Base-by-base conservation (phyloP, 2,329 filamentous ascomycete genomes). In the Huntiella bhutanensis region DNA sequence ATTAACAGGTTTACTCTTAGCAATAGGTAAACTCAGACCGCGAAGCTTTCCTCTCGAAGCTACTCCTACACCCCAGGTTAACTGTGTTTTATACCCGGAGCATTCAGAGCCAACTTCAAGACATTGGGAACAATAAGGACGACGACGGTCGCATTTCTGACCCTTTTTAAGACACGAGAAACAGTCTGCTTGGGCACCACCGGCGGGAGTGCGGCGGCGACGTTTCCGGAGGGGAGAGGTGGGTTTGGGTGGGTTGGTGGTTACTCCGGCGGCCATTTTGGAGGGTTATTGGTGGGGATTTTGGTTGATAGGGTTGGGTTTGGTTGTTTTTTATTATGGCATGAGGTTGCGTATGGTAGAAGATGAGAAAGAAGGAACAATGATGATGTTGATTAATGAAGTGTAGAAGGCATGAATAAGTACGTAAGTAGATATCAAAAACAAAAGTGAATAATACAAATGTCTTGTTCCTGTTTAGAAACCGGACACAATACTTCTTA, bases 31-130 rank as follows among this genome's bases (percentile, higher is more conserved):
- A 48, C 87, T 87, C 54, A 95, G 69, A 35, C 88, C 88, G 51
- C 88, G 77, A 52, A 96, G 76, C 68, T 96, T 96, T 58, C 88
- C 88, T 57, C 88, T 79, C 63, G 87, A 95, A 48, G 88, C 88
- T 49, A 96, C 88, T 44, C 88, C 88, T 41, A 95, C 84, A 37
- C 86, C 86, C 88, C 88, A 96, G 41, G 88, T 96, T 62, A 96
- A 70, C 55, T 88, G 87, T 12, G 88, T 96, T 66, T 92, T 92
- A 69, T 96, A 96, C 50, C 88, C 88, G 22, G 84, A 86, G 65
- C 88, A 96, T 58, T 93, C 86, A 60, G 85, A 86, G 53, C 86
- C 87, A 53, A 85, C 72, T 55, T 94, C 84, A 52, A 96, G 73
- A 62, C 88, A 98, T 63, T 86, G 87, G 39, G 86, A 86, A 65